phyloP scores from a whole-genome alignment of 768 basidiomycete species.

The Lyophyllum shimeji region DNA sequence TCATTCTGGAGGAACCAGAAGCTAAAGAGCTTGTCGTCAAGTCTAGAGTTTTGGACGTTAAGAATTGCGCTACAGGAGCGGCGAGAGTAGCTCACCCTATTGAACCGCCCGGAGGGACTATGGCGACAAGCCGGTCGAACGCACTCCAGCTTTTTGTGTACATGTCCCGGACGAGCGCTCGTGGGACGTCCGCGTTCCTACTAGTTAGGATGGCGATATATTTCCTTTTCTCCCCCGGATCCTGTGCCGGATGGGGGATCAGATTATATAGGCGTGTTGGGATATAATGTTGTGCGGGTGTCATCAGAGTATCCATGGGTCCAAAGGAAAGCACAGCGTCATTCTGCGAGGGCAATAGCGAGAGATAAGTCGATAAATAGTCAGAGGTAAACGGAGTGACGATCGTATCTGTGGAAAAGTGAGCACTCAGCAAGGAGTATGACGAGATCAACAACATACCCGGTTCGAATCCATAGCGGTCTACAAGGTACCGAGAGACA shows the following conservation, averaged over 20 bases:
- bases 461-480: constrained; percentile 79
- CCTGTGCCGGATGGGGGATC: constrained; percentile 82
- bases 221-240: constrained; percentile 66
- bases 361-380: constrained; percentile 75
- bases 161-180: constrained; percentile 84
- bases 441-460: constrained; percentile 37
- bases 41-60: constrained; percentile 36
- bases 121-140: constrained; percentile 83
- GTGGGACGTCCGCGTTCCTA: constrained; percentile 84
- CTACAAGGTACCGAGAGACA: constrained; percentile 73
- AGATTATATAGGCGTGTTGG: constrained; percentile 75
- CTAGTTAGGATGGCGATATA: constrained; percentile 73
- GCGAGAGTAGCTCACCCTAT: constrained; percentile 61
- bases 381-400: constrained; percentile 79
- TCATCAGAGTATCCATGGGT: constrained; percentile 75
- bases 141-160: constrained; percentile 94
- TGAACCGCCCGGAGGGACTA: constrained; percentile 88
- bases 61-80: neutral
- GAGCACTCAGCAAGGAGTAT: neutral
- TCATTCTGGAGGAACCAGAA: constrained; percentile 88
- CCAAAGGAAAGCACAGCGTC: constrained; percentile 82
- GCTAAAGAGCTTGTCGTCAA: constrained; percentile 89
- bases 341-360: constrained; percentile 65
- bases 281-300: constrained; percentile 72
- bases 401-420: constrained; percentile 53